Evolutionary conservation across 2,329 filamentous ascomycete species (phyloP), one percentile per base, ranked within the genome.

Genomic region (Didymella sp.): DNA sequence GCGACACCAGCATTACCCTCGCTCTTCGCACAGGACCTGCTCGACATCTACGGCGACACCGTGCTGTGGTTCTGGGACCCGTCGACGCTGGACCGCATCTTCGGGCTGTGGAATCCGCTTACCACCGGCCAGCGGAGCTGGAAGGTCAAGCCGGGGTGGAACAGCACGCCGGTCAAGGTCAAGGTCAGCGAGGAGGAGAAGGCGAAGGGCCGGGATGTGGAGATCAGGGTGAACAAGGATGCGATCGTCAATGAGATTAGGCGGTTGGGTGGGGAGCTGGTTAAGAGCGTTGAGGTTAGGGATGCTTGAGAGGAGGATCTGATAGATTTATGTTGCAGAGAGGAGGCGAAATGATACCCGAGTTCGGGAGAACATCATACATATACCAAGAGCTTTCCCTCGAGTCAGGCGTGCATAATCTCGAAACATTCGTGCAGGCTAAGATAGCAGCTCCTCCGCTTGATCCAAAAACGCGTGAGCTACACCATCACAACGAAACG

Each of bases 31-130:
- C 76, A 80, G 15, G 90, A 95, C 67, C 79, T 98, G 12, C 80
- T 86, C 61, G 78, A 78, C 3, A 73, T 86, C 2, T 97, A 92
- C 71, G 83, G 84, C 3, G 84, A 87, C 31, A 84, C 86, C 2
- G 79, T 96, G 30, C 79, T 97, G 2, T 91, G 97, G 76, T 97
- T 98, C 80, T 84, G 87, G 61, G 88, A 92, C 28, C 81, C 78
- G 4, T 73, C 81, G 1, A 79, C 81, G 2, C 82, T 87, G 22
- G 81, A 85, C 54, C 71, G 83, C 7, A 82, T 90, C 72, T 84
- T 83, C 11, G 88, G 87, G 0, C 68, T 90, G 40, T 90, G 88
- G 87, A 88, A 85, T 69, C 88, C 87, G 0, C 73, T 78, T 42
- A 77, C 77, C 4, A 79, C 78, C 15, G 69, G 59, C 1, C 66